Percentiles rank a stretch among this genome's conserved stretches.
These are phyloP conservation scores for Cryptococcus wingfieldii DNA, from an alignment of 1,284 basidiomycete species.

Conservation along the genomic window DNA sequence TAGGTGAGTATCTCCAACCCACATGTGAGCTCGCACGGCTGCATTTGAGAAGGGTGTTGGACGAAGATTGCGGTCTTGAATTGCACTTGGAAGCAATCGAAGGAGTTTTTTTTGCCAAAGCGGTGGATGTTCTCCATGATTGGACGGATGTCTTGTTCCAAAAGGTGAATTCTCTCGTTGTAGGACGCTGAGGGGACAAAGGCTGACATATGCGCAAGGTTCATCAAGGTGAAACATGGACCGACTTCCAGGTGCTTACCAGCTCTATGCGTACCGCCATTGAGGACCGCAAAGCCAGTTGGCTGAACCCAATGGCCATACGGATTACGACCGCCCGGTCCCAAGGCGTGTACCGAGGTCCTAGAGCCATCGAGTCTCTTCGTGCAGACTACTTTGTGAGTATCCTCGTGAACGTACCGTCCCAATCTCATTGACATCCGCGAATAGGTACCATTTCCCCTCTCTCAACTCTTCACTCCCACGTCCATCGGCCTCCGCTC, in stretches of 20 bases:
- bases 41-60: conserved; percentile 58
- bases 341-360: conserved; percentile 43
- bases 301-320: conserved; percentile 69
- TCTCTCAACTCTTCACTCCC: conserved; percentile 71
- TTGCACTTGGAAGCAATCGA: conserved; percentile 68
- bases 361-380: conserved; percentile 5
- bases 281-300: conserved; percentile 53
- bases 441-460: conserved; percentile 61
- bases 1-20: conserved; percentile 62
- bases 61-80: conserved; percentile 66
- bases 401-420: neutral
- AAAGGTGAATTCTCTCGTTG: conserved; percentile 54
- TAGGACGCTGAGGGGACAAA: neutral
- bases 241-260: conserved; percentile 78
- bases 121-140: conserved; percentile 61
- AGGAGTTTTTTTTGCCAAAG: conserved; percentile 68
- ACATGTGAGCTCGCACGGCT: conserved; percentile 59
- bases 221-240: conserved; percentile 65
- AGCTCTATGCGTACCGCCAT: conserved; percentile 67
- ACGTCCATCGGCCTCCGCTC: conserved; percentile 60
- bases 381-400: conserved; percentile 19
- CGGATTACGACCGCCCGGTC: conserved; percentile 60
- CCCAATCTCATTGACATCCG: neutral
- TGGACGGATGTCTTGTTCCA: conserved; percentile 67
- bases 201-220: conserved; percentile 54